Evolutionary conservation across 495 filamentous ascomycete species (phyloP).

Genomic region (Aspergillus cavernicola): DNA sequence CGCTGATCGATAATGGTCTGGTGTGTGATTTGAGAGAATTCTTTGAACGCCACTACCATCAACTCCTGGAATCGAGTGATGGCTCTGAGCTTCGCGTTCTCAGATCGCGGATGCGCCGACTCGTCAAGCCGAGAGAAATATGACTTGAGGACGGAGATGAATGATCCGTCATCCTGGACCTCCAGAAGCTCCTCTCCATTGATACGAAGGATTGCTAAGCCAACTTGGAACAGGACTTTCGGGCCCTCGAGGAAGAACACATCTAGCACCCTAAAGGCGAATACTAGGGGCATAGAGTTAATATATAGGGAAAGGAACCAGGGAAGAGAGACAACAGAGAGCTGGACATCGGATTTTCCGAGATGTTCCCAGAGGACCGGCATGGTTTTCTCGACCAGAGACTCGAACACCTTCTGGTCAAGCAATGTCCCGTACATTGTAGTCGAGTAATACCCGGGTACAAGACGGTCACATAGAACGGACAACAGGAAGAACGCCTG

Average conservation of each 20-base stretch:
- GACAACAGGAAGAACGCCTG: slow-evolving; percentile 96
- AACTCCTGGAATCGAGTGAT: slow-evolving; percentile 96
- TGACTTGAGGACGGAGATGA: slow-evolving; percentile 91
- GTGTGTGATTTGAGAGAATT: slow-evolving; percentile 94
- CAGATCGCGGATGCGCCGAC: slow-evolving; percentile 90
- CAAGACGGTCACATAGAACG: slow-evolving; percentile 83
- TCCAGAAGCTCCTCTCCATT: slow-evolving; percentile 98
- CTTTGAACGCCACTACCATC: slow-evolving; percentile 98
- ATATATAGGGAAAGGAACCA: slow-evolving; percentile 99
- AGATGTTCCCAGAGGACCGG: slow-evolving; percentile 97
- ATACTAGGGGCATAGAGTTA: slow-evolving; percentile 97
- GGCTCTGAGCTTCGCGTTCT: slow-evolving; percentile 86
- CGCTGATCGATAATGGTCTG: slow-evolving; percentile 85
- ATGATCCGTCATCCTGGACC: slow-evolving; percentile 90
- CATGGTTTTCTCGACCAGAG: slow-evolving; percentile 96
- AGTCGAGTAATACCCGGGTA: slow-evolving; percentile 94
- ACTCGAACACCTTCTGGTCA: slow-evolving; percentile 96
- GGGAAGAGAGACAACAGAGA: slow-evolving; percentile 96
- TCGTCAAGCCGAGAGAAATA: slow-evolving; percentile 94
- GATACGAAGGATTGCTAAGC: slow-evolving; percentile 91
- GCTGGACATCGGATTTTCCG: slow-evolving; percentile 88
- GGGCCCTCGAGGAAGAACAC: slow-evolving; percentile 98
- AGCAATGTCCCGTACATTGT: slow-evolving; percentile 98
- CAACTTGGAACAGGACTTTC: slow-evolving; percentile 95
- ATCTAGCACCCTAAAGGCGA: slow-evolving; percentile 92